phyloP scores from a whole-genome alignment of 1,139 yeast species.

The Yamadazyma atmosphaerica region DNA sequence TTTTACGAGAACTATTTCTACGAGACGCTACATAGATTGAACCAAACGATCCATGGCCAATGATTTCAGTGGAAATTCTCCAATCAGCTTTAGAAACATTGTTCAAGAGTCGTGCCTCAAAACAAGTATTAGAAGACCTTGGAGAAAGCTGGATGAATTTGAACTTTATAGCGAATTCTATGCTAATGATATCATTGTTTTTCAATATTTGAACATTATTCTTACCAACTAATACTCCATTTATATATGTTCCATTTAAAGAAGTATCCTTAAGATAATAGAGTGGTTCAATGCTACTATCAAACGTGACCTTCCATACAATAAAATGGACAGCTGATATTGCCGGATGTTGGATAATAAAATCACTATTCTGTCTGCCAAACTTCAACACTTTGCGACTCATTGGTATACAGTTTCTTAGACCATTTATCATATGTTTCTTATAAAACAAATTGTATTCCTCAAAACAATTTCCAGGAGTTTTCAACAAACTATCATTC shows the following conservation, averaged over 20 bases:
- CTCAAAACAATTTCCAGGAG: not conserved
- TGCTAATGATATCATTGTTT: constrained; percentile 44
- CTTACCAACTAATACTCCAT: constrained; percentile 33
- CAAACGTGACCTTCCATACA: constrained; percentile 54
- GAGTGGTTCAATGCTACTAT: constrained; percentile 44
- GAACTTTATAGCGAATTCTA: constrained; percentile 30
- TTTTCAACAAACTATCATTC: not conserved
- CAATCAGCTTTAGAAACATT: constrained; percentile 25
- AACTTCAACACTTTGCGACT: constrained; percentile 8
- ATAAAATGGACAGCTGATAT: constrained; percentile 47
- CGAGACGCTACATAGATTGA: constrained; percentile 38
- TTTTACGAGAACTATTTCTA: constrained; percentile 10
- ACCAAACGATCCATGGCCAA: constrained; percentile 68
- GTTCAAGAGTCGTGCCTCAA: constrained; percentile 7
- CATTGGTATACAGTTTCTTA: not conserved
- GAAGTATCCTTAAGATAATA: constrained; percentile 57
- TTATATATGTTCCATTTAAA: constrained; percentile 53
- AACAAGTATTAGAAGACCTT: not conserved
- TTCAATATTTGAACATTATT: constrained; percentile 36
- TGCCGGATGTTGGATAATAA: constrained; percentile 9
- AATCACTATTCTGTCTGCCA: constrained; percentile 16
- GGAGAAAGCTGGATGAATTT: constrained; percentile 13
- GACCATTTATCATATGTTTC: not conserved
- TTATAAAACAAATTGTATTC: not conserved
- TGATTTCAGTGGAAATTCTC: constrained; percentile 39